A percentile compares a stretch with the other conserved stretches of the same genome.
phyloP scores from a whole-genome alignment of 495 filamentous ascomycete species.

The Talaromyces wortmannii region DNA sequence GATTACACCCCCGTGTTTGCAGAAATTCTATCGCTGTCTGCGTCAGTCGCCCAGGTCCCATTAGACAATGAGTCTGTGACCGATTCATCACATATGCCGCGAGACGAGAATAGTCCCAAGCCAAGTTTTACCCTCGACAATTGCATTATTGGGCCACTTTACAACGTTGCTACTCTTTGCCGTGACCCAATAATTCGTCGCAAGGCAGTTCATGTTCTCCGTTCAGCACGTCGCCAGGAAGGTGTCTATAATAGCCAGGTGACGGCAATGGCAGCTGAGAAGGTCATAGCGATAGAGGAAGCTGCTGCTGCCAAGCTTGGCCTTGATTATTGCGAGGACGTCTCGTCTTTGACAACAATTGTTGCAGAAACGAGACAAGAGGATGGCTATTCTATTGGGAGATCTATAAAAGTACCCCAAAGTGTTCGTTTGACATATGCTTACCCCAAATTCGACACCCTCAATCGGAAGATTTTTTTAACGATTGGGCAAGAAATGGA shows the following conservation, averaged over 20 bases:
- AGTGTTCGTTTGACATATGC: conserved; percentile 8
- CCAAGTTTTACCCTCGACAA: conserved; percentile 21
- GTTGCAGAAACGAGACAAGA: neutral
- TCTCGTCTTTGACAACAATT: neutral
- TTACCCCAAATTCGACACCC: conserved; percentile 8
- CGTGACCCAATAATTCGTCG: conserved; percentile 46
- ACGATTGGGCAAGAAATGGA: conserved; percentile 5
- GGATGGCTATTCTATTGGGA: neutral
- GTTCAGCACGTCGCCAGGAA: conserved; percentile 48
- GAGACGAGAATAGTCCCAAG: neutral
- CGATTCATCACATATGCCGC: neutral
- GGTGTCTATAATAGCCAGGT: conserved; percentile 58
- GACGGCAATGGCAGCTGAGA: conserved; percentile 44
- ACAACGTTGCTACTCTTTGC: conserved; percentile 51
- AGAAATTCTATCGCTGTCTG: conserved; percentile 16
- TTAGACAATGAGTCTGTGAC: neutral
- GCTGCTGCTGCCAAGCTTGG: conserved; percentile 4
- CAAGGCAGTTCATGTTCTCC: conserved; percentile 48
- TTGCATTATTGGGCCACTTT: conserved; percentile 48
- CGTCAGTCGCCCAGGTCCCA: conserved; percentile 7
- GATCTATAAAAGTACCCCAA: conserved; percentile 7
- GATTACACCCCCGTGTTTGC: conserved; percentile 13
- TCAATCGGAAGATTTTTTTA: conserved; percentile 5
- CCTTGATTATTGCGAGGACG: neutral
- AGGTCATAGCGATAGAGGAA: conserved; percentile 53